Evolutionary conservation across 2,329 filamentous ascomycete species (phyloP), one percentile per base, ranked within the genome.

Genomic region (Colletotrichum sojae): DNA sequence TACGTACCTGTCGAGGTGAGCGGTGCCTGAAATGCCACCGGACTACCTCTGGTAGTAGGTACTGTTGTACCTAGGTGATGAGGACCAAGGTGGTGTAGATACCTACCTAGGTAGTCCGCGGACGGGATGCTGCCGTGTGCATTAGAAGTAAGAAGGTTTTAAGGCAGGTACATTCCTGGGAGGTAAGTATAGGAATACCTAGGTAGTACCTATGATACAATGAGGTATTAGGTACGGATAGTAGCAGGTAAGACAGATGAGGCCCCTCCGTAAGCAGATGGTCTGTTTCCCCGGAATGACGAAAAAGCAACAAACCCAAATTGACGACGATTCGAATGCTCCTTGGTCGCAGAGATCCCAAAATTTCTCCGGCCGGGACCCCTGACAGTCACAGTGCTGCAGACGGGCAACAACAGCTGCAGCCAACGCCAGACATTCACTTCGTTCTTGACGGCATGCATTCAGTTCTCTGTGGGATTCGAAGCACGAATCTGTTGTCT

Each of bases 261-360:
- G n/a, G 18, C 46, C 18, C 48, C 39, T 56, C 25, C 12, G 18
- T 40, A 40, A 60, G 61, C 66, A 58, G 66, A 57, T 55, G 66
- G 61, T 63, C 43, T 60, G 66, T 66, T 67, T 67, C 49, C 62
- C 55, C 62, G 51, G 55, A 69, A 66, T 61, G 62, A 57, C 40
- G 54, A 67, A 67, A 69, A 67, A 69, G 62, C 27, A 61, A 61
- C n/a, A 66, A 45, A 15, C 25, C 36, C 36, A 51, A 66, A 57
- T 56, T 55, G 25, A 25, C 18, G 49, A 20, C 49, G 56, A 31
- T 36, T 36, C 31, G 18, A 6, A 40, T 20, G 48, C 40, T 20
- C 6, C 31, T 12, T 40, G 31, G 22, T 56, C 51, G 18, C 54
- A 20, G 22, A 69, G 40, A 66, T 58, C 54, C 39, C 55, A 48